Base-by-base conservation (phyloP, 176 grass and related monocot genomes). In the Bromus sterilis region DNA sequence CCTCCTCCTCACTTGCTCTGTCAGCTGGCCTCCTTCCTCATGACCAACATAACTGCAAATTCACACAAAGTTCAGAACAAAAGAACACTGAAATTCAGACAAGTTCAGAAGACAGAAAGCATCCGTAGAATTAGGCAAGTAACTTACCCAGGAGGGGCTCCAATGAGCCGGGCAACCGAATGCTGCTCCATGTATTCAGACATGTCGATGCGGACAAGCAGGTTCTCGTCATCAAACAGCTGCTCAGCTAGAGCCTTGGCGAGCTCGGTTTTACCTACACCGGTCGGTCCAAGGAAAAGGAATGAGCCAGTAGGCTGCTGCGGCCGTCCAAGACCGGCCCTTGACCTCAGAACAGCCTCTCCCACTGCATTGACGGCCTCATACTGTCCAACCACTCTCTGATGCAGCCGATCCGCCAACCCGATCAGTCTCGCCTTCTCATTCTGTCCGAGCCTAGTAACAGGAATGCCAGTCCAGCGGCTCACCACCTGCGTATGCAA, bases 151-250 rank as follows among this genome's bases (percentile, higher is more conserved):
- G 95, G 95, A 26, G 95, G 95, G 4, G 94, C 94, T 20, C 94
- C 94, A 5, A 97, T 97, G 0, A 97, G 80, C 0, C 94, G 85
- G 23, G 94, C 85, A 23, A 97, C 89, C 0, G 94, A 97, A 55
- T 94, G 89, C 83, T 97, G 89, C 81, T 97, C 94, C 94, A 97
- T 97, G 78, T 97, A 97, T 28, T 97, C 94, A 1, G 91, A 92
- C 94, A 97, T 94, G 78, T 97, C 94, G 1, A 97, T 87, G 86
- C 94, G 92, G 14, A 97, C 82, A 11, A 97, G 89, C 26, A 97
- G 85, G 46, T 97, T 97, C 80, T 97, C 94, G 7, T 97, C 92
- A 46, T 97, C 94, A 43, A 97, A 97, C 37, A 97, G 61, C 30
- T 97, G 95, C 78, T 97, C 89, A 4, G 95, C 95, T 8, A 97